Conservation (phyloP, 192 early-diverging fungal genomes). For the Phlyctochytrium planicorne region DNA sequence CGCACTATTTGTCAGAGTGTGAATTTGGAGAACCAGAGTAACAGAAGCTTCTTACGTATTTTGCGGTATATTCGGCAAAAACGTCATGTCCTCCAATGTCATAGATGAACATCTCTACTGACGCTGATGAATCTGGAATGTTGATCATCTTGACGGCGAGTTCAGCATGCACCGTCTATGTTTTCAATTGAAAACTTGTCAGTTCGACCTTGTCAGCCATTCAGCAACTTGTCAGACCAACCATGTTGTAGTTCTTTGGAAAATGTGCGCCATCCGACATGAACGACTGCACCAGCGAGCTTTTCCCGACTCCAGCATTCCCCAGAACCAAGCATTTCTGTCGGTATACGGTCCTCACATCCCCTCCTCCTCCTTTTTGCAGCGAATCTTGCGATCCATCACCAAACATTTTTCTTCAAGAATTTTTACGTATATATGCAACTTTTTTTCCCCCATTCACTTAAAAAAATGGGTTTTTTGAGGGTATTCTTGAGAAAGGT, state of each 20-base stretch:
- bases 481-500: too few relatives aligned
- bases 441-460: too few relatives aligned
- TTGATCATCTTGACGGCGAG: slow-evolving; percentile 51
- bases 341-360: slow-evolving; percentile 37
- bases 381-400: too few relatives aligned
- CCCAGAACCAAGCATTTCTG: slow-evolving; percentile 49
- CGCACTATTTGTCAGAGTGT: slow-evolving; percentile 18
- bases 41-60: slow-evolving; percentile 12
- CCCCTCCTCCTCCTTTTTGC: too few relatives aligned
- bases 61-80: slow-evolving; percentile 16
- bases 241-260: slow-evolving; percentile 45
- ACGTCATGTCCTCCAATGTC: slow-evolving; percentile 48
- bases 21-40: not conserved
- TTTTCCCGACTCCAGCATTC: slow-evolving; percentile 46
- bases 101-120: slow-evolving; percentile 48
- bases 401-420: too few relatives aligned
- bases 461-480: too few relatives aligned
- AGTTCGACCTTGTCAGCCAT: not conserved
- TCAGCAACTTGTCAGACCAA: not conserved
- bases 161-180: slow-evolving; percentile 50
- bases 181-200: not conserved
- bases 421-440: too few relatives aligned
- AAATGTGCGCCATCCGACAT: slow-evolving; percentile 44
- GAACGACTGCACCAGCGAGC: slow-evolving; percentile 40
- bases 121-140: slow-evolving; percentile 48